A percentile compares a stretch with the other conserved stretches of the same genome.
Conservation (phyloP, 2,329 filamentous ascomycete genomes). For the Zymoseptoria ardabiliae region DNA sequence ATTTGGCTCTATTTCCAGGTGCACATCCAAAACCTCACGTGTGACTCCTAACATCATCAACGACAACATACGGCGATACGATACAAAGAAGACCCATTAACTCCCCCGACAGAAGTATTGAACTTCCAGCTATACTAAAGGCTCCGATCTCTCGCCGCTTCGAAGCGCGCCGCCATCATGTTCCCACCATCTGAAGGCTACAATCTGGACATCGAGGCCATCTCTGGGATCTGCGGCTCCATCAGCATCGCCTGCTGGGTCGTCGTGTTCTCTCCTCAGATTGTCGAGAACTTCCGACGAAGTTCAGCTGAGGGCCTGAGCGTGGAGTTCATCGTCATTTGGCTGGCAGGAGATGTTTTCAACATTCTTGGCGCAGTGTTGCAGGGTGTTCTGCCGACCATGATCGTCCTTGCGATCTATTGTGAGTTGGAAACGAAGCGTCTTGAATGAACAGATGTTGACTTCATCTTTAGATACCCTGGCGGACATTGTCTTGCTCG, state of each 20-base stretch:
- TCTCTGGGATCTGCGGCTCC: conserved; percentile 88
- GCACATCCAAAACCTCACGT: background rate
- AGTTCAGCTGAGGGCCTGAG: conserved; percentile 81
- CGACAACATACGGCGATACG: background rate
- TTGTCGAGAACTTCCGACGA: conserved; percentile 87
- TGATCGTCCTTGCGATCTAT: conserved; percentile 48
- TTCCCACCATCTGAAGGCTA: conserved; percentile 48
- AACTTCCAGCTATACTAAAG: background rate
- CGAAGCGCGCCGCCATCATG: conserved; percentile 30
- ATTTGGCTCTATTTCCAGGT: background rate
- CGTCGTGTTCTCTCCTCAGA: conserved; percentile 94
- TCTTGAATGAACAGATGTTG: background rate
- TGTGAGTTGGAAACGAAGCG: background rate
- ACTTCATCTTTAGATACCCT: conserved; percentile 58
- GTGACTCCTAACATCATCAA: background rate
- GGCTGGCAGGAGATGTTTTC: conserved; percentile 89
- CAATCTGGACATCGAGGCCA: conserved; percentile 74
- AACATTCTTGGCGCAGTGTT: conserved; percentile 90
- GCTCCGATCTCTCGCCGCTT: background rate
- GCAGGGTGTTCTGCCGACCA: conserved; percentile 87
- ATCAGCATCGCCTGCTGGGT: conserved; percentile 98
- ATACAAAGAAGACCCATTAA: background rate
- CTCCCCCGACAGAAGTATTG: background rate
- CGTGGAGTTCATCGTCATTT: conserved; percentile 84
- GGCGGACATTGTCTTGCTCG: conserved; percentile 79